Evolutionary conservation across 768 basidiomycete genomes (phyloP).

Genomic region (Kwoniella sp.): DNA sequence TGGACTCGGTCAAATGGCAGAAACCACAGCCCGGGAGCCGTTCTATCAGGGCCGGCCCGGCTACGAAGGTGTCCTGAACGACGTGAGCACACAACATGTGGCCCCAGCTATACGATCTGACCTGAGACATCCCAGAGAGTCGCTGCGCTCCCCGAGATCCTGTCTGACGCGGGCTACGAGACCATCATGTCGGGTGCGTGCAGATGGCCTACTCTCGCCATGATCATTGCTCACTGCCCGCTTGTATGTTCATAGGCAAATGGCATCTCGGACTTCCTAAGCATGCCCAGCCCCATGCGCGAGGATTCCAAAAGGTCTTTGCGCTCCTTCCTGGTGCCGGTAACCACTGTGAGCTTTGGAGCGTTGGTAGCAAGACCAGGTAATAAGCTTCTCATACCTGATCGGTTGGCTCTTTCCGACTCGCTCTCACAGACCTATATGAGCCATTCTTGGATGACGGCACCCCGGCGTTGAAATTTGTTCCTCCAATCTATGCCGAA

Average conservation of each 20-base stretch:
- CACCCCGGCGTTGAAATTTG: conserved; percentile 39
- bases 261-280: conserved; percentile 52
- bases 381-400: too few species aligned
- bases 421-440: conserved; percentile 32
- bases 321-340: conserved; percentile 39
- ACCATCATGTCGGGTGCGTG: conserved; percentile 31
- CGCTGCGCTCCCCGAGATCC: conserved; percentile 48
- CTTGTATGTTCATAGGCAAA: conserved; percentile 34
- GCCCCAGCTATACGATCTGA: too few species aligned
- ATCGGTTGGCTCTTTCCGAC: too few species aligned
- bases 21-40: conserved; percentile 33
- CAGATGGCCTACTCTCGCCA: too few species aligned
- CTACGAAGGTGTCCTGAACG: conserved; percentile 45
- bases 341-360: conserved; percentile 43
- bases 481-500: conserved; percentile 42
- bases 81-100: conserved; percentile 34
- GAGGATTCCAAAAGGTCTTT: conserved; percentile 47
- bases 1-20: conserved; percentile 41
- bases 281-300: conserved; percentile 35
- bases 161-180: conserved; percentile 49
- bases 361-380: too few species aligned
- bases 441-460: conserved; percentile 35
- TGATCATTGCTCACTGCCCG: not conserved
- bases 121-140: too few species aligned
- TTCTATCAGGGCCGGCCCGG: conserved; percentile 40